Base-by-base conservation (phyloP, 2,329 filamentous ascomycete species). In the Alternaria alternata region DNA sequence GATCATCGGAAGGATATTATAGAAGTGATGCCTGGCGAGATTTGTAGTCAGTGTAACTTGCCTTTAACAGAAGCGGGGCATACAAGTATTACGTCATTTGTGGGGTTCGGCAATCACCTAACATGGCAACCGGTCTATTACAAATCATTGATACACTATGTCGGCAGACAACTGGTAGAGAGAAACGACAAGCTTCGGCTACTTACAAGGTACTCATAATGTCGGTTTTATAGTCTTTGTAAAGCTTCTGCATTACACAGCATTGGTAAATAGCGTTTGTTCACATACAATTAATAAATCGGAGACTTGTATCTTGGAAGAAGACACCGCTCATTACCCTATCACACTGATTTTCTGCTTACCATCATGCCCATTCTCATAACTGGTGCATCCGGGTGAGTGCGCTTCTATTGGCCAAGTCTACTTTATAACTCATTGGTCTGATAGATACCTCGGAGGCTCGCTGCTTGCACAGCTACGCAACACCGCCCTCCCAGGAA, bases 371-470 rank as follows among this genome's bases (percentile, higher is more conserved):
- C 38, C 8, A 12, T 39, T n/a, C 38, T 39, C n/a, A 39, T 39
- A 9, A 39, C 38, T 5, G 38, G 38, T 20, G 38, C 38, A n/a
- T 39, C 38, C 20, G 38, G 38, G 38, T 39, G 38, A 39, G 38
- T 39, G 38, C 36, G n/a, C n/a, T 39, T 39, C 38, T n/a, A 39
- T 39, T 4, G 7, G 11, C n/a, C 3, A 11, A 39, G n/a, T 20
- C 18, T 39, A 20, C 7, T 39, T 5, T 11, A n/a, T 20, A 39
- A 39, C n/a, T 39, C 38, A 38, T 38, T 20, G n/a, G 20, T 20
- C 8, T 39, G 38, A 39, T 20, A 39, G 85, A 24, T 86, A 86
- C 57, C 81, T 86, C 0, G 84, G 84, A 22, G 85, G 84, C 3
- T 80, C 78, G 0, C 71, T 86, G 3, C 80, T 86, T 5, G 78